Base-by-base conservation (phyloP, 2,329 filamentous ascomycete genomes). In the Apiospora sp. region DNA sequence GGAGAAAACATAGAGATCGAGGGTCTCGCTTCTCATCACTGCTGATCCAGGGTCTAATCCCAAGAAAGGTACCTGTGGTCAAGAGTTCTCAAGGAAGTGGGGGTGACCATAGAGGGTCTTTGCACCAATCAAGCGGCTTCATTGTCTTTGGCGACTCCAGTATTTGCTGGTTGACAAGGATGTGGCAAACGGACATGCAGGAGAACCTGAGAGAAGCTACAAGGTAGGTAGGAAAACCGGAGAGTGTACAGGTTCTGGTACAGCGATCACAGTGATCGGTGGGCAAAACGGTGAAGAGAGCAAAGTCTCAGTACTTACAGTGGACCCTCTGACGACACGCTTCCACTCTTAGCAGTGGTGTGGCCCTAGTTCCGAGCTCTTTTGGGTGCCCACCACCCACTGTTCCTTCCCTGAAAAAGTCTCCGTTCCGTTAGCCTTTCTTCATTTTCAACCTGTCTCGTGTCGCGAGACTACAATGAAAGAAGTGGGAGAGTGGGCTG, bases 1-100 rank as follows among this genome's bases (percentile, higher is more conserved):
- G 68, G 68, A 58, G 68, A 58, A 70, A 43, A 51, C 68, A 19
- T 41, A 43, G 34, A 24, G 68, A 70, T 70, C 68, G 68, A 43
- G 68, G 48, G 34, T 43, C 68, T 51, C 30, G 48, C 30, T 24
- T 41, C 49, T 27, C 37, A 70, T 70, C 68, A 70, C 12, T 37
- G 58, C 58, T 64, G 58, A 64, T 64, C 34, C 58, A 64, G 58
- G 58, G 58, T 64, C 58, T 64, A 41, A 5, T 41, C 22, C 58
- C 34, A 64, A 64, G 58, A 41, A n/a, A 41, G 58, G 58, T 64
- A 34, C 16, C 34, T 64, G 34, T 41, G 34, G 22, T 8, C 34
- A 22, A 24, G 10, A 22, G 30, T 19, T 19, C 3, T 4, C 34
- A 41, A 6, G 30, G 34, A 10, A n/a, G 58, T 4, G 34, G 58